These are phyloP conservation scores for Emergomyces pasteurianus DNA, from an alignment of 2,329 filamentous ascomycete genomes.

Conservation along the genomic window DNA sequence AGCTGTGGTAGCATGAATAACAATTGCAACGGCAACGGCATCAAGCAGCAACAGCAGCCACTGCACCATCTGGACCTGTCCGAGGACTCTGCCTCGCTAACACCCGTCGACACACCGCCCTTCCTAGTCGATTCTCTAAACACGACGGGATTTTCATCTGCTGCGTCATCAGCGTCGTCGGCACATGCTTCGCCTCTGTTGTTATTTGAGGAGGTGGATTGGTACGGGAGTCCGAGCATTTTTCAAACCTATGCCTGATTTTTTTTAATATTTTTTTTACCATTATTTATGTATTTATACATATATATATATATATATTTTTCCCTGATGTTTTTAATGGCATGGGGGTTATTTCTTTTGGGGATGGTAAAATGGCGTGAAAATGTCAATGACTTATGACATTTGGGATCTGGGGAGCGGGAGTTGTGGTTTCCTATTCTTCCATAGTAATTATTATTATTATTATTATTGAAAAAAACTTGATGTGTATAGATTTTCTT, in stretches of 20 bases:
- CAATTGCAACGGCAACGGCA: background rate
- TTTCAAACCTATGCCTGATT: constrained; percentile 2
- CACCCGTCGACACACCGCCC: constrained; percentile 7
- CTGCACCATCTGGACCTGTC: background rate
- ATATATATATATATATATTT: no score
- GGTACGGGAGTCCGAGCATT: constrained; percentile 8
- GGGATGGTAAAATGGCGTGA: no score
- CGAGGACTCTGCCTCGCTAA: background rate
- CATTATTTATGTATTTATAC: no score
- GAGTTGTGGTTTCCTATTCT: no score
- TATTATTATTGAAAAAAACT: no score
- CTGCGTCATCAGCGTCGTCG: background rate
- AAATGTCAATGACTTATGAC: no score
- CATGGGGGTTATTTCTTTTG: no score
- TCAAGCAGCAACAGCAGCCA: background rate
- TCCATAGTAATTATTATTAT: no score
- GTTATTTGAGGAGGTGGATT: constrained; percentile 10
- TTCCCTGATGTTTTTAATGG: no score
- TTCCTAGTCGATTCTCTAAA: constrained; percentile 7
- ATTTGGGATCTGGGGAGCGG: no score
- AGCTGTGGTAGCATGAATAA: background rate
- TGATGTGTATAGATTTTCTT: no score
- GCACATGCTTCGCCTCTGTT: constrained; percentile 8
- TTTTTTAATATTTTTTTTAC: no score
- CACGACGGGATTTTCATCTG: background rate